Percentiles rank a stretch among this genome's conserved stretches.
Evolutionary conservation across 78 protist species (phyloP).

Genomic region (Polysphondylium violaceum): DNA sequence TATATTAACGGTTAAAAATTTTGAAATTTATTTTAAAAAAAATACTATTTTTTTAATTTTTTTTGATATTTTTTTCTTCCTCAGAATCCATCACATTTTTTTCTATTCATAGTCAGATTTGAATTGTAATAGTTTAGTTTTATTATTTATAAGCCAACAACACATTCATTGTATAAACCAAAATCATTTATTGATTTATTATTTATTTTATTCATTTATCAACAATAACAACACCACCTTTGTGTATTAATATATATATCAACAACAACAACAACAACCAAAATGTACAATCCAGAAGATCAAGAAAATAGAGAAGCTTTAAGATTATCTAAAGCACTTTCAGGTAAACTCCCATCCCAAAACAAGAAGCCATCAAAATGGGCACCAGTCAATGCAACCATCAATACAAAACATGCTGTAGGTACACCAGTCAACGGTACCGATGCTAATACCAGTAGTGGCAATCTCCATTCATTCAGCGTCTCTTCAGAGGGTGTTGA

Average conservation of each 20-base stretch:
- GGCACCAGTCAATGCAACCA: conserved; percentile 51
- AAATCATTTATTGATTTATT: neutral
- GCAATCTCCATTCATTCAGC: neutral
- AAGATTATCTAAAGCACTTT: conserved; percentile 41
- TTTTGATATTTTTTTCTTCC: no score
- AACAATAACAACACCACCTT: neutral
- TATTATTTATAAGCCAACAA: neutral
- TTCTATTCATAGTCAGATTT: no score
- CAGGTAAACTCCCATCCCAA: conserved; percentile 36
- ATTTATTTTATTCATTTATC: neutral
- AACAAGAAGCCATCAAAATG: neutral
- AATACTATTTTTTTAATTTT: no score
- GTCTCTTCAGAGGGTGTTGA: conserved; percentile 29
- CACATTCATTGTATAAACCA: neutral
- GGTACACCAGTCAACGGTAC: neutral
- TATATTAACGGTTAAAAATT: neutral
- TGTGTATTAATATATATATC: neutral
- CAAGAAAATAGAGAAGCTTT: conserved; percentile 48
- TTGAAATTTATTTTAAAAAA: no score
- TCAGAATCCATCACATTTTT: no score
- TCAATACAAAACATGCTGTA: neutral
- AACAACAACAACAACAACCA: neutral
- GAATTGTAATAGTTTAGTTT: no score
- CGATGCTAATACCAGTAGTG: neutral
- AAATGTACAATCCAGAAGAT: conserved; percentile 31